These are phyloP conservation scores for Quercus gilva DNA, from an alignment of 306 rosid species.

Conservation along the genomic window DNA sequence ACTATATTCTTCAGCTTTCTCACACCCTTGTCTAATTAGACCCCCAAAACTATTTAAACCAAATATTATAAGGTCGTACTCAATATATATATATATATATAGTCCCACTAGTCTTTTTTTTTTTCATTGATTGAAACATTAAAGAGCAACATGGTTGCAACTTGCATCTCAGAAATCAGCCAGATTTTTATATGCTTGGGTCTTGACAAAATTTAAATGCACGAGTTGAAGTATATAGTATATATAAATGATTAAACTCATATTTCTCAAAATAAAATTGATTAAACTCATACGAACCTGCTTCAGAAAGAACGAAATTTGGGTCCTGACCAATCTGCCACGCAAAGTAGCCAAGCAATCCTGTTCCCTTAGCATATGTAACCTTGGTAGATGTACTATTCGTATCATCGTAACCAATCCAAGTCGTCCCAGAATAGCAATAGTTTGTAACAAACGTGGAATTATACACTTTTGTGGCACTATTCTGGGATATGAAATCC, in stretches of 20 bases:
- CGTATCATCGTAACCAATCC: conserved; percentile 47
- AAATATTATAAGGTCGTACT: no score
- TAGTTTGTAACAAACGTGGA: conserved; percentile 19
- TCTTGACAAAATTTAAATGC: neutral
- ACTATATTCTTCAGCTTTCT: no score
- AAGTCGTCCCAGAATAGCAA: conserved; percentile 34
- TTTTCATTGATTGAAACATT: no score
- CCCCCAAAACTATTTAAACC: no score
- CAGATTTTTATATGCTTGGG: no score
- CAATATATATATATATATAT: no score
- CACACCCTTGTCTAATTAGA: no score
- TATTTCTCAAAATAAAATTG: neutral
- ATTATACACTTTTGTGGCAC: conserved; percentile 5
- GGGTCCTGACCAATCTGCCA: conserved; percentile 33
- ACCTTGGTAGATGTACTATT: conserved; percentile 32
- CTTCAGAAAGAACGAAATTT: conserved; percentile 20
- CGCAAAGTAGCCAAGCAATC: conserved; percentile 40
- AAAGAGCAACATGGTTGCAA: no score
- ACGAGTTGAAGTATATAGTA: neutral
- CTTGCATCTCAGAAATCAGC: no score
- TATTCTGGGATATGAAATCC: conserved; percentile 9
- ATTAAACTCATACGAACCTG: neutral
- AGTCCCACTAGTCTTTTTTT: no score
- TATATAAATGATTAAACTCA: neutral
- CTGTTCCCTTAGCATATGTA: conserved; percentile 29